Evolutionary conservation across 441 rosid species (phyloP).

Genomic region (Lepidium campestre): DNA sequence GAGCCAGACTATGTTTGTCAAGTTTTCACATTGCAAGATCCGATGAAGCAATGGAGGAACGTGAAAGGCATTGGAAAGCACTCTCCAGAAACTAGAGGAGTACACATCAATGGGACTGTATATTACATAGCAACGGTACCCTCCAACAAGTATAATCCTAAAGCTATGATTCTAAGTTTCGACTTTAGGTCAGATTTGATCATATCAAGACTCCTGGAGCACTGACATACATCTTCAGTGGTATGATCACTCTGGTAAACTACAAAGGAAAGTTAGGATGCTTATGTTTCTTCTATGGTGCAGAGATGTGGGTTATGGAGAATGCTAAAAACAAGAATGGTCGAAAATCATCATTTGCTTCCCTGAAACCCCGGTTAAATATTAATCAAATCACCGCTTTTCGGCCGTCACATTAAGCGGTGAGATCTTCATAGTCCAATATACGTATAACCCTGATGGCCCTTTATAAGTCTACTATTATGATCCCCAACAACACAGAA

Average conservation of each 20-base stretch:
- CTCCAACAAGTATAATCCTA: too few relatives aligned
- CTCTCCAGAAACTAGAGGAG: not conserved
- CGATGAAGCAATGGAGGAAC: not conserved
- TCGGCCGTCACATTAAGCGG: not conserved
- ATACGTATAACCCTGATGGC: not conserved
- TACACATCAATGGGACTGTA: not conserved
- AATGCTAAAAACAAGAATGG: slow-evolving; percentile 4
- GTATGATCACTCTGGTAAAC: not conserved
- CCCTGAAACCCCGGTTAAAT: not conserved
- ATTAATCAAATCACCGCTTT: not conserved
- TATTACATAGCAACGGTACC: not conserved
- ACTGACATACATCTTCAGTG: not conserved
- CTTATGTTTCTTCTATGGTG: not conserved
- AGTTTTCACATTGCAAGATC: not conserved
- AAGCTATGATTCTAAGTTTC: not conserved
- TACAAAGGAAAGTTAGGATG: not conserved
- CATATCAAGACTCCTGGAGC: not conserved
- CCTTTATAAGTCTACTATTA: not conserved
- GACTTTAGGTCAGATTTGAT: not conserved
- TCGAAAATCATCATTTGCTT: not conserved
- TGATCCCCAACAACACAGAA: not conserved
- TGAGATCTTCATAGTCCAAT: not conserved
- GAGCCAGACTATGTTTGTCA: not conserved
- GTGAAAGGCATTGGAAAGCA: not conserved
- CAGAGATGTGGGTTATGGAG: not conserved